Evolutionary conservation across 257 asterid genomes (phyloP), one percentile per base, ranked within the genome.

Genomic region (Striga asiatica): DNA sequence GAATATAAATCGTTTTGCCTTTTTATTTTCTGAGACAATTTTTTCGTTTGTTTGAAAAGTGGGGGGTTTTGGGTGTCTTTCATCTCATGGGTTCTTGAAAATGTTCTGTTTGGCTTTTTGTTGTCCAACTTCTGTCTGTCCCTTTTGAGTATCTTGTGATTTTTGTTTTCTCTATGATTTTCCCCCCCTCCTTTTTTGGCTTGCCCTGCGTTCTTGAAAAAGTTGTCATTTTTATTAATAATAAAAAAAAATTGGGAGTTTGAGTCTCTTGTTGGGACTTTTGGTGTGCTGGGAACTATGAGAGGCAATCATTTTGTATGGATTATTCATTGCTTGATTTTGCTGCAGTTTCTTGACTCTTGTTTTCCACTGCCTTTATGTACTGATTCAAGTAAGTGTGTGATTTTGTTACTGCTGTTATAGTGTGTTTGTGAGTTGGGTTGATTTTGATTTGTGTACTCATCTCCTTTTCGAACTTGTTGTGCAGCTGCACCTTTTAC

Each of bases 381-480:
- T 45, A 75, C 73, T 48, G 80, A 83, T 72, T 84, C 89, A 47
- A 77, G 94, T 87, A 73, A 38, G 93, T 65, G 23, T 58, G 35
- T 6, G 14, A 20, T 18, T 61, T 61, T 32, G 4, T 2, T 19
- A 28, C 69, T 56, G 5, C 24, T 45, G 12, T 35, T 53, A 21
- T 23, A 6, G 62, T 39, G 48, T 54, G 35, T 14, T n/a, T 27
- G 28, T 49, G 49, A 49, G 42, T 37, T 23, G 5, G 23, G 4
- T 34, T 56, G 37, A 22, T 2, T 46, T 6, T 69, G 37, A 12
- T 25, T 13, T 59, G 32, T n/a, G n/a, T n/a, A 34, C 8, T 29
- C 12, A 7, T 22, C 43, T 6, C 3, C 32, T 62, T 59, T 34
- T 42, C 28, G 65, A 19, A 55, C 27, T 42, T 48, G 50, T 52